Evolutionary conservation across 2,329 filamentous ascomycete genomes (phyloP), one percentile per base, ranked within the genome.

Genomic region (Colletotrichum agaves): DNA sequence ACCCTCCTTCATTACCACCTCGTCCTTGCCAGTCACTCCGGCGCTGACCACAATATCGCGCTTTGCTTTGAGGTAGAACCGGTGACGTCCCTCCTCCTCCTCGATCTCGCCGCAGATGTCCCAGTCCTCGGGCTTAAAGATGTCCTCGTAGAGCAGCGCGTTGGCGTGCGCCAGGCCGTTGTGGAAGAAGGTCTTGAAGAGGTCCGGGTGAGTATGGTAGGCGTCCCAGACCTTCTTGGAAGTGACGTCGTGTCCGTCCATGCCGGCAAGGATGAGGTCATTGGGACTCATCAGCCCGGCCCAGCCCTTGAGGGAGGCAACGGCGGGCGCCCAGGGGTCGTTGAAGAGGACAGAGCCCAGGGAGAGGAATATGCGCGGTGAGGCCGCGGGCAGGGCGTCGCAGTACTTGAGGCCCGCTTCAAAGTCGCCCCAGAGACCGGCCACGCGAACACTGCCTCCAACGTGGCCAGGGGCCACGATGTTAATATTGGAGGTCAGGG

Each of bases 291-390:
- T 73, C 23, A 74, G 69, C n/a, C 71, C 67, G 10, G 75, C 78
- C 80, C 80, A 82, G 47, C 71, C 73, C 66, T 76, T 76, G 27
- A 82, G 72, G 46, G 79, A 75, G 4, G 69, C 62, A 31, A 81
- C 63, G 2, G 80, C 80, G 31, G 74, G 73, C 2, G 72, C 67
- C 77, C 78, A 81, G 8, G 74, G 73, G 70, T 82, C 80, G 56
- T 82, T 82, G 72, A 79, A 82, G 17, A 82, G 73, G 4, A 82
- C 80, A 7, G 80, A 82, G 3, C 80, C 80, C 3, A 82, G 74
- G 0, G 80, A 82, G 7, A 60, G 33, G 33, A 60, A 60, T 12
- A 69, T 49, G 56, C 65, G 65, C n/a, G 61, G 61, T 1, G 23
- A 37, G 39, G 41, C 12, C 3, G 33, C 37, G 21, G 47, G n/a